These are phyloP conservation scores for Acanthamoeba divionensis DNA, from an alignment of 208 protist species.

Conservation along the genomic window DNA sequence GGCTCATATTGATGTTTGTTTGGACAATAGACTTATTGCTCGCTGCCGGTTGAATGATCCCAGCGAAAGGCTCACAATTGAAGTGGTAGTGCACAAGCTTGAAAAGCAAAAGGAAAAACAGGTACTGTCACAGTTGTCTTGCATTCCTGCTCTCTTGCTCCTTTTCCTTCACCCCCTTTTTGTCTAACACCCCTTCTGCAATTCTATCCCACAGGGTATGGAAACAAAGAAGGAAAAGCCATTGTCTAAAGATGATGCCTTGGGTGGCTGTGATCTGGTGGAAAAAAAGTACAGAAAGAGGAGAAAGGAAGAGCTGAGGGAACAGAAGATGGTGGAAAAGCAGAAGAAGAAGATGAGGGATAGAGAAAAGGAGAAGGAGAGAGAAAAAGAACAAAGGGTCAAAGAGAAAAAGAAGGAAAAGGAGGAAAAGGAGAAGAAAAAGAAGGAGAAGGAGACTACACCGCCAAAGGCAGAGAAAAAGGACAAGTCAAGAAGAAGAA, in stretches of 20 bases:
- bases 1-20: too few relatives aligned
- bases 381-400: neutral
- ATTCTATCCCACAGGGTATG: slow-evolving; percentile 36
- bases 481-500: too few relatives aligned
- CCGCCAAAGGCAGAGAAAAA: too few relatives aligned
- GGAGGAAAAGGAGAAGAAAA: neutral
- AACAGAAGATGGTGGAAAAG: neutral
- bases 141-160: too few relatives aligned
- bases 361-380: slow-evolving; percentile 26
- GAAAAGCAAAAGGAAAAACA: neutral
- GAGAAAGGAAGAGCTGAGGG: neutral
- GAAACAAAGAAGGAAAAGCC: neutral
- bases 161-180: too few relatives aligned
- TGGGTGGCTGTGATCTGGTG: neutral
- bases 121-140: too few relatives aligned
- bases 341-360: neutral
- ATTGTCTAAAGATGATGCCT: neutral
- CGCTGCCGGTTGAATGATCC: slow-evolving; percentile 33
- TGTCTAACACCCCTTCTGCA: too few relatives aligned
- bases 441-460: neutral
- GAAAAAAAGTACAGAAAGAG: neutral
- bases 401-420: neutral
- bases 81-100: slow-evolving; percentile 30
- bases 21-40: slow-evolving; percentile 5
- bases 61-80: slow-evolving; percentile 11